A percentile compares a stretch with the other conserved stretches of the same genome.
Evolutionary conservation across 768 basidiomycete genomes (phyloP).

Genomic region (Phlebiopsis gigantea): DNA sequence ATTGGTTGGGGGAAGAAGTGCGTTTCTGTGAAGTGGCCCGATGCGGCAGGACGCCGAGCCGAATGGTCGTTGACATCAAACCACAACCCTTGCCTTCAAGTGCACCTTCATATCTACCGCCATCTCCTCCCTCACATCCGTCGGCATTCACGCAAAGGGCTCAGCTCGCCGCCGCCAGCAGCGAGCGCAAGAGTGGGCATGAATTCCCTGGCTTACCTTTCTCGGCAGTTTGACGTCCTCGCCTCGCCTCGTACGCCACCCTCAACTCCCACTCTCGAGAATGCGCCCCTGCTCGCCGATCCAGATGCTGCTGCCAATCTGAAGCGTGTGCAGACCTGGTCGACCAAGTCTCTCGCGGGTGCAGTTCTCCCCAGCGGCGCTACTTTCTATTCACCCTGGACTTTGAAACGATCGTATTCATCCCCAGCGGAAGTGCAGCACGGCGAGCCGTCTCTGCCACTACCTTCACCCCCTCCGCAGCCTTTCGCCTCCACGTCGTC

Average conservation of each 20-base stretch:
- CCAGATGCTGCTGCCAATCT: conserved; percentile 11
- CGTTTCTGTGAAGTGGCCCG: background rate
- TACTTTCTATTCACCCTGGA: conserved; percentile 21
- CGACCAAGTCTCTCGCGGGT: conserved; percentile 44
- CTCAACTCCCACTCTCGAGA: conserved; percentile 44
- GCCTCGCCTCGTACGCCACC: conserved; percentile 56
- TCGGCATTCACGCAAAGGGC: background rate
- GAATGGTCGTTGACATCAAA: conserved; percentile 4
- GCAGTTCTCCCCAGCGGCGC: conserved; percentile 17
- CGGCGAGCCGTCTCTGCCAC: conserved; percentile 10
- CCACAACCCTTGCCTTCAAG: conserved; percentile 1
- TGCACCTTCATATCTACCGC: conserved; percentile 8
- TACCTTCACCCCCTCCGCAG: background rate
- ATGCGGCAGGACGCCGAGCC: background rate
- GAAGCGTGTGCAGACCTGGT: conserved; percentile 53
- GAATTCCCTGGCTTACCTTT: conserved; percentile 80
- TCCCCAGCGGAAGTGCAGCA: conserved; percentile 48
- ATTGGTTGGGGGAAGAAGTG: conserved; percentile 6
- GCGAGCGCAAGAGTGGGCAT: conserved; percentile 32
- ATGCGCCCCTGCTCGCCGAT: conserved; percentile 24
- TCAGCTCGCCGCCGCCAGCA: background rate
- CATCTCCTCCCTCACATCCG: background rate
- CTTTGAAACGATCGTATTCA: conserved; percentile 57
- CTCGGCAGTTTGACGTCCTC: conserved; percentile 77
- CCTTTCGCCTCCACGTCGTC: conserved; percentile 2